Evolutionary conservation across 1,139 yeast species (phyloP).

Genomic region (Geotrichum klebahnii): DNA sequence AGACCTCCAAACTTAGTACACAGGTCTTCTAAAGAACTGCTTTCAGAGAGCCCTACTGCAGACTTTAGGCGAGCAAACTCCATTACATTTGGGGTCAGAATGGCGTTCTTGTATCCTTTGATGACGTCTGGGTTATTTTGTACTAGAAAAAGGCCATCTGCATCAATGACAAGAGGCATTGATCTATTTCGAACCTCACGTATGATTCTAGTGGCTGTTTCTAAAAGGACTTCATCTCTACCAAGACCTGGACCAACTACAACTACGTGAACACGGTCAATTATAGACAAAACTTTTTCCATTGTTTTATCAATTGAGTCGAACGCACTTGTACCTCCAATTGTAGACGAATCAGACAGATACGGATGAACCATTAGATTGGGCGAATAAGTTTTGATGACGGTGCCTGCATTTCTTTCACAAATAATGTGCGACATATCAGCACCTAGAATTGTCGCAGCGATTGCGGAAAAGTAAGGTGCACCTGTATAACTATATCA

Average conservation of each 20-base stretch:
- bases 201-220: slow-evolving; percentile 55
- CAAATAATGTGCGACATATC: slow-evolving; percentile 87
- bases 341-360: slow-evolving; percentile 41
- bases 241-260: slow-evolving; percentile 96
- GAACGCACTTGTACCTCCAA: slow-evolving; percentile 23
- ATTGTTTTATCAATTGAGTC: slow-evolving; percentile 41
- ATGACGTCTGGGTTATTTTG: slow-evolving; percentile 54
- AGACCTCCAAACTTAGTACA: slow-evolving; percentile 59
- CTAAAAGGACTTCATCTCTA: slow-evolving; percentile 65
- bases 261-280: slow-evolving; percentile 70
- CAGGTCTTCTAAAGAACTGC: slow-evolving; percentile 42
- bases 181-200: slow-evolving; percentile 50
- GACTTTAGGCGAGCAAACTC: slow-evolving; percentile 70
- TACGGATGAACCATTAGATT: slow-evolving; percentile 96
- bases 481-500: slow-evolving; percentile 74
- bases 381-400: slow-evolving; percentile 85
- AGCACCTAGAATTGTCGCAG: slow-evolving; percentile 79
- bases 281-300: slow-evolving; percentile 52
- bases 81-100: slow-evolving; percentile 83
- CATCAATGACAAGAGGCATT: slow-evolving; percentile 76
- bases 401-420: slow-evolving; percentile 69
- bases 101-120: slow-evolving; percentile 51
- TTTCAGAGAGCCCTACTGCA: slow-evolving; percentile 44
- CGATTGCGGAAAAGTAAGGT: slow-evolving; percentile 83
- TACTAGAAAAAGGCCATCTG: slow-evolving; percentile 73